Evolutionary conservation across 495 filamentous ascomycete genomes (phyloP).

Genomic region (Penicillium lagena): DNA sequence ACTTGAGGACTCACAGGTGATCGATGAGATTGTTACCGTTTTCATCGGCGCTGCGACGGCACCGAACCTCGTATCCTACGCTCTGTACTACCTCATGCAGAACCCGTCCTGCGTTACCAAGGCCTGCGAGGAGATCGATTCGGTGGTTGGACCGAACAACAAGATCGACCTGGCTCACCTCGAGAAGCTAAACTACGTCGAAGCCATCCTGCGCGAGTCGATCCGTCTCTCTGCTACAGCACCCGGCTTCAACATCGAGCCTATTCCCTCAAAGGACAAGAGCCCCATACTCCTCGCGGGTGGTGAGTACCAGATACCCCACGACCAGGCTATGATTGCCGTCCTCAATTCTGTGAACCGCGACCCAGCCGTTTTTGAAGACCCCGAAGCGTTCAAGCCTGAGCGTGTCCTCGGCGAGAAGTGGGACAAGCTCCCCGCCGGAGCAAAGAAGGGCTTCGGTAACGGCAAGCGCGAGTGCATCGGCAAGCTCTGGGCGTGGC

Average conservation of each 20-base stretch:
- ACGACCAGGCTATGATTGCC: conserved; percentile 55
- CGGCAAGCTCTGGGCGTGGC: conserved; percentile 60
- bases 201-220: conserved; percentile 65
- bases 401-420: conserved; percentile 63
- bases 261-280: conserved; percentile 45
- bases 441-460: conserved; percentile 62
- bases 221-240: conserved; percentile 64
- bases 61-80: conserved; percentile 28
- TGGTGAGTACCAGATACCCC: conserved; percentile 60
- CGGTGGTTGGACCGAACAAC: conserved; percentile 20
- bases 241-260: conserved; percentile 54
- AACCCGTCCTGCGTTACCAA: conserved; percentile 21
- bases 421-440: conserved; percentile 51
- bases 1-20: conserved; percentile 50
- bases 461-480: conserved; percentile 66
- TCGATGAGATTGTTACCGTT: conserved; percentile 53
- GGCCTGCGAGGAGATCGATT: conserved; percentile 28
- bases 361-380: conserved; percentile 61
- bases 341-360: conserved; percentile 60
- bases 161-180: conserved; percentile 49
- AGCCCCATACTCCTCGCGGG: conserved; percentile 45
- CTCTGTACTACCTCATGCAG: conserved; percentile 33
- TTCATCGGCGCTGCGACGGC: conserved; percentile 36
- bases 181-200: conserved; percentile 55
- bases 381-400: conserved; percentile 57